phyloP scores from a whole-genome alignment of 352 stramenopile genomes.

The Lagenidium giganteum region DNA sequence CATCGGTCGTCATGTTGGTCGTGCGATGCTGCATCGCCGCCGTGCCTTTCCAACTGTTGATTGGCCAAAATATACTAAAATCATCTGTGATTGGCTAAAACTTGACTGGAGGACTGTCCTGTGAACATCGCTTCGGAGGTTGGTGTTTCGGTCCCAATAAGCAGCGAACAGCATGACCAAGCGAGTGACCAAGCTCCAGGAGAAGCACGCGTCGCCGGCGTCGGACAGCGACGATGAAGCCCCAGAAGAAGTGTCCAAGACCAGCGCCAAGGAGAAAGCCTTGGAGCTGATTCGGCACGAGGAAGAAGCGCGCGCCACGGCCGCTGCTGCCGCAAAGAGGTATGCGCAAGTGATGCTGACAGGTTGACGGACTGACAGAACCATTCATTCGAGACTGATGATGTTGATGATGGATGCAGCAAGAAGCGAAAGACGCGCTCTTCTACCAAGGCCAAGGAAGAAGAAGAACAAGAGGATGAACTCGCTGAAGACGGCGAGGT shows the following conservation, averaged over 20 bases:
- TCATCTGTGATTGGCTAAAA: conserved; percentile 14
- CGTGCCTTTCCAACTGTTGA: conserved; percentile 6
- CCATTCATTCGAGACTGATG: no score
- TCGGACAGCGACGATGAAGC: conserved; percentile 67
- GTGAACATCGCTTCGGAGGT: no score
- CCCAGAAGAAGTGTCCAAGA: conserved; percentile 73
- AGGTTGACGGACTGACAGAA: neutral
- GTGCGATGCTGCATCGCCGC: neutral
- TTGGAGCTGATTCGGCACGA: conserved; percentile 44
- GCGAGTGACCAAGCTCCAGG: conserved; percentile 10
- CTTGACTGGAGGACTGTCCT: conserved; percentile 20
- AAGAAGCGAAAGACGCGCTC: conserved; percentile 52
- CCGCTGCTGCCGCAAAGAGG: conserved; percentile 36
- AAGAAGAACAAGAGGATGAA: conserved; percentile 11
- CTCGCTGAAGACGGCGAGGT: conserved; percentile 5
- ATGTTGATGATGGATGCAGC: conserved; percentile 1
- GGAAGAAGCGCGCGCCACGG: conserved; percentile 34
- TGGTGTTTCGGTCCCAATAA: neutral
- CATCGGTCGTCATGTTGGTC: neutral
- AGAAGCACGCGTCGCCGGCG: conserved; percentile 20
- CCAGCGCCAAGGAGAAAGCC: conserved; percentile 50
- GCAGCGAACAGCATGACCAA: neutral
- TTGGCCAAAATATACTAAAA: neutral
- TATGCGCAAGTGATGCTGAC: conserved; percentile 16
- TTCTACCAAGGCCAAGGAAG: conserved; percentile 8